Evolutionary conservation across 805 yeast genomes (phyloP), one percentile per base, ranked within the genome.

Genomic region (Lachancea mirantina): DNA sequence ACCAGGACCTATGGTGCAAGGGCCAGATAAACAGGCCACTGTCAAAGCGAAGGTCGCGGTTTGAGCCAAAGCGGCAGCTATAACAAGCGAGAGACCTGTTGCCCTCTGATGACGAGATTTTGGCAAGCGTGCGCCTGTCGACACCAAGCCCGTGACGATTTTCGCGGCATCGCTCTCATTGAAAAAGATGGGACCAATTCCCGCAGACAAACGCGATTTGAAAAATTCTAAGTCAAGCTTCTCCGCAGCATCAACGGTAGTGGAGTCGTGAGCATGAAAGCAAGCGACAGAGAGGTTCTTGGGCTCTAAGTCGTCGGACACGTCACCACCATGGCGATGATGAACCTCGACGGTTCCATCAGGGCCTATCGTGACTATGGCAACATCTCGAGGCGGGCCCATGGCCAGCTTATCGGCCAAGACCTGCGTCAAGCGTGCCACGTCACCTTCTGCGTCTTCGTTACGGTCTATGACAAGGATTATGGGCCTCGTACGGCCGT

Each of bases 1-100:
- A 2, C 51, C 53, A 3, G 47, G 40, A 5, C 48, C 50, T 11
- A 30, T 35, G n/a, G 53, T 49, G 28, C 51, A 43, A 9, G 53
- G 49, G 1, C 53, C 53, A 3, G 23, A n/a, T n/a, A n/a, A n/a
- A n/a, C n/a, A n/a, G n/a, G n/a, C n/a, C n/a, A n/a, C n/a, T n/a
- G n/a, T n/a, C 8, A 27, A 26, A n/a, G 19, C 20, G 9, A 11
- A 23, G 17, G 8, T 3, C 8, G 14, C 32, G 4, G 9, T 15
- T 10, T 10, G n/a, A 2, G 14, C 19, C 7, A 30, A 27, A n/a
- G 40, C n/a, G 10, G 36, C 17, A 5, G 46, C 42, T 6, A 49
- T 23, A 15, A 46, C 40, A 9, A 46, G 13, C 8, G 50, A 45
- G 11, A 46, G 26, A 3, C 50, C 53, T 5, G 43, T 35, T 8